Percentiles rank a stretch among this genome's conserved stretches.
Conservation (phyloP, 129 eudicot genomes). For the Heracleum sosnowskyi region DNA sequence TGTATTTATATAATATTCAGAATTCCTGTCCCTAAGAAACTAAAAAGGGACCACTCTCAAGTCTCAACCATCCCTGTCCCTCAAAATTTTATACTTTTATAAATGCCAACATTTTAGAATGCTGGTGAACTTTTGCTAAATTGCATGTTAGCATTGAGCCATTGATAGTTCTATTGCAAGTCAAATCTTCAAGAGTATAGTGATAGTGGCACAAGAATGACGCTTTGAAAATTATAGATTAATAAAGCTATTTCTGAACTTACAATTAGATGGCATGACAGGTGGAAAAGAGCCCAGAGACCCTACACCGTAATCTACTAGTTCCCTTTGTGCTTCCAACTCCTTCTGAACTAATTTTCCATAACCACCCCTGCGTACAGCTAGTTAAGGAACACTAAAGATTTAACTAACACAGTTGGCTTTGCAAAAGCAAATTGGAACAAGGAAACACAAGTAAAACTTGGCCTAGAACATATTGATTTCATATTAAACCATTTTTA, state of each 20-base stretch:
- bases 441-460: not conserved
- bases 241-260: conserved; percentile 22
- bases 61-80: not conserved
- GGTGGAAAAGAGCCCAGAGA: conserved; percentile 82
- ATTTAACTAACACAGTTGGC: conserved; percentile 9
- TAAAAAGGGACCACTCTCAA: not conserved
- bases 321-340: conserved; percentile 86
- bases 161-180: not conserved
- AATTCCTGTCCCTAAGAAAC: not conserved
- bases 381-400: conserved; percentile 37
- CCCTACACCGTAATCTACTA: conserved; percentile 86
- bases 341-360: conserved; percentile 89
- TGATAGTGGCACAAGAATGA: not conserved
- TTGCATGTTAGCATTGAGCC: not conserved
- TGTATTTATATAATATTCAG: too few relatives aligned
- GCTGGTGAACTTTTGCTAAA: not conserved
- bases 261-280: conserved; percentile 65
- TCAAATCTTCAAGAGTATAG: not conserved
- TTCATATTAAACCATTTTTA: not conserved
- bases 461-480: not conserved
- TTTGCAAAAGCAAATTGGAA: not conserved
- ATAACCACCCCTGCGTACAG: conserved; percentile 95
- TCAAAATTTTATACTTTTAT: not conserved
- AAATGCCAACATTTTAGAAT: not conserved
- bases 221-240: not conserved